Conservation (phyloP, 345 rosid species). For the Lagerstroemia speciosa region DNA sequence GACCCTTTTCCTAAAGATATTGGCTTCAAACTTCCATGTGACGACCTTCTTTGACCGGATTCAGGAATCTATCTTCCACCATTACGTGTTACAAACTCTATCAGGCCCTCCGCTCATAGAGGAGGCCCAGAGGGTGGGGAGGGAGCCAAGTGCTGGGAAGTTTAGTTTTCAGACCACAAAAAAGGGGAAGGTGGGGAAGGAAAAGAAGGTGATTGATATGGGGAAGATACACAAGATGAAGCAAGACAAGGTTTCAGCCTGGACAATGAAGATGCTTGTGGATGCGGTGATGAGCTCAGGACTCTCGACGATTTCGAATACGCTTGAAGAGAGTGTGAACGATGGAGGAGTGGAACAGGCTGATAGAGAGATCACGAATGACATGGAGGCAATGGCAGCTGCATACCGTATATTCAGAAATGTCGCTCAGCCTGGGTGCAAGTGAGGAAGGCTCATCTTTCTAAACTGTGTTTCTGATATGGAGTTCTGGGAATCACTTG, state of each 20-base stretch:
- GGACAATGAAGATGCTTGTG: constrained; percentile 82
- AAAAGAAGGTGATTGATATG: constrained; percentile 63
- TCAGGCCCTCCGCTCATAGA: constrained; percentile 74
- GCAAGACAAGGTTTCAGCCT: constrained; percentile 77
- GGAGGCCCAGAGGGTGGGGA: constrained; percentile 45
- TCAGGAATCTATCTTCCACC: constrained; percentile 82
- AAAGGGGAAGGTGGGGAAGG: constrained; percentile 34
- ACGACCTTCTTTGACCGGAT: constrained; percentile 75
- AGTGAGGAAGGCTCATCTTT: constrained; percentile 29
- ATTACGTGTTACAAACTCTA: constrained; percentile 65
- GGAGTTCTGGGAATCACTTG: neutral
- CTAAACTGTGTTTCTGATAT: neutral
- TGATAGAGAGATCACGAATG: constrained; percentile 53
- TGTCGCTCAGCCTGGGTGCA: constrained; percentile 32
- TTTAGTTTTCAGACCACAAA: constrained; percentile 45
- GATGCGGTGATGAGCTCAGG: constrained; percentile 64
- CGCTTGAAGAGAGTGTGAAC: constrained; percentile 43
- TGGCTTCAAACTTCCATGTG: constrained; percentile 81
- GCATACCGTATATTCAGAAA: constrained; percentile 57
- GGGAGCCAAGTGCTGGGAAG: constrained; percentile 34
- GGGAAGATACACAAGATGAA: constrained; percentile 63
- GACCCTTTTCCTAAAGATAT: constrained; percentile 57
- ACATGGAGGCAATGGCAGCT: constrained; percentile 71
- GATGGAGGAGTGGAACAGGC: constrained; percentile 29
- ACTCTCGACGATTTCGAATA: constrained; percentile 57